These are phyloP conservation scores for Diplosphaera chodatii DNA, from an alignment of 139 green algal species.

Conservation along the genomic window DNA sequence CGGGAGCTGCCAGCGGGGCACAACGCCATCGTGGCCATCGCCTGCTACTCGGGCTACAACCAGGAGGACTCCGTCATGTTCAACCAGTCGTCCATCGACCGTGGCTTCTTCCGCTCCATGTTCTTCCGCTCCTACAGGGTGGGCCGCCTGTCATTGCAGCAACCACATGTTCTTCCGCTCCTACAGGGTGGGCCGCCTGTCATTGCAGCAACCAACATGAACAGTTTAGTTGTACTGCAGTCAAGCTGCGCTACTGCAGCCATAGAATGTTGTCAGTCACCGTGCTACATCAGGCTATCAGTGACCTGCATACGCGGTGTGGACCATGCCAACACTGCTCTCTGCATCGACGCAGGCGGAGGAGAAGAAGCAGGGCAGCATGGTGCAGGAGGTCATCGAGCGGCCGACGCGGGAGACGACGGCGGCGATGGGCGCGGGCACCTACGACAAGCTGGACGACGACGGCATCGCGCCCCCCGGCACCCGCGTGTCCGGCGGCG, in stretches of 20 bases:
- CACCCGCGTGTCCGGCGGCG: slow-evolving; percentile 71
- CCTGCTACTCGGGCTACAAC: slow-evolving; percentile 98
- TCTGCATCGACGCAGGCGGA: slow-evolving; percentile 70
- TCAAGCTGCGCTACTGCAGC: too few species aligned
- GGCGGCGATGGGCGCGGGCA: slow-evolving; percentile 70
- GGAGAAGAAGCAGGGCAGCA: slow-evolving; percentile 75
- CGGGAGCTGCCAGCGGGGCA: slow-evolving; percentile 40
- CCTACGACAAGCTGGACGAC: slow-evolving; percentile 98
- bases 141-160: too few species aligned
- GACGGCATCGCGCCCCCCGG: slow-evolving; percentile 86
- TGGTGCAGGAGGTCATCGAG: slow-evolving; percentile 86
- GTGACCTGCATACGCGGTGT: too few species aligned
- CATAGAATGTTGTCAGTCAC: too few species aligned
- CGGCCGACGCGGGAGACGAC: slow-evolving; percentile 63
- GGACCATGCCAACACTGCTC: too few species aligned
- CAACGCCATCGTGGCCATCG: slow-evolving; percentile 95
- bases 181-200: slow-evolving; percentile 64
- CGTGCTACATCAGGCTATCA: too few species aligned
- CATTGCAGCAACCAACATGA: too few species aligned
- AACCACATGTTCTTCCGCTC: slow-evolving; percentile 94
- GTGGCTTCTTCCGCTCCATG: slow-evolving; percentile 94
- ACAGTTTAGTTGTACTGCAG: too few species aligned
- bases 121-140: slow-evolving; percentile 89
- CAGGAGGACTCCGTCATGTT: slow-evolving; percentile 99
- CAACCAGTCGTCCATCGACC: slow-evolving; percentile 92